phyloP scores from a whole-genome alignment of 352 stramenopile genomes.

The Globisporangium nodosum region DNA sequence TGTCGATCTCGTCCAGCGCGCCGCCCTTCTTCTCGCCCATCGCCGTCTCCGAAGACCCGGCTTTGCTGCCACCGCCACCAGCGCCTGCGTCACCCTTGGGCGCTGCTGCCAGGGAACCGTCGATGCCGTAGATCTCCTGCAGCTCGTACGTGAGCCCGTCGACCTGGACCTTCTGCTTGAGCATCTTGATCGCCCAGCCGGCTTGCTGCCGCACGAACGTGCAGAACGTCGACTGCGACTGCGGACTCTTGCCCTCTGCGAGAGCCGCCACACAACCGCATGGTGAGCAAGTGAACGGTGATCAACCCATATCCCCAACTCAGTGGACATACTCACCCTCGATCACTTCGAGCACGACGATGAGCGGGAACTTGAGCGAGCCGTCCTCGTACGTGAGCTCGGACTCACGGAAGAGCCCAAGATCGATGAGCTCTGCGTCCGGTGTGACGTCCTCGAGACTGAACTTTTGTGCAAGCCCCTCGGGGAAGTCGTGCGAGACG shows the following conservation, averaged over 20 bases:
- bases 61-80: conserved; percentile 3
- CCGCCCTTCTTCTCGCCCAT: conserved; percentile 10
- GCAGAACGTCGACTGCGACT: conserved; percentile 80
- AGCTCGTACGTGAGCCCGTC: conserved; percentile 79
- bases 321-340: conserved; percentile 17
- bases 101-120: conserved; percentile 53
- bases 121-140: conserved; percentile 86
- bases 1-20: conserved; percentile 38
- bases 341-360: conserved; percentile 63
- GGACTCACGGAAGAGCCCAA: conserved; percentile 25
- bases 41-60: background rate
- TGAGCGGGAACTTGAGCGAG: conserved; percentile 50
- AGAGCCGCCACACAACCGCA: background rate
- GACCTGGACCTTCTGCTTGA: conserved; percentile 81
- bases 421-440: conserved; percentile 28
- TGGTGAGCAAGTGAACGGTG: no score
- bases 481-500: conserved; percentile 35
- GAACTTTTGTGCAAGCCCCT: conserved; percentile 55
- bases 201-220: conserved; percentile 51
- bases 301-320: no score
- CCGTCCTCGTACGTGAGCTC: conserved; percentile 45
- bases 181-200: conserved; percentile 58
- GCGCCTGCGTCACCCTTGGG: conserved; percentile 23
- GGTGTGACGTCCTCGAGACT: conserved; percentile 18
- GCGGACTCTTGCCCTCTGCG: conserved; percentile 24